These are phyloP conservation scores for Marasmius tenuissimus DNA, from an alignment of 1,284 basidiomycete species.

Conservation along the genomic window DNA sequence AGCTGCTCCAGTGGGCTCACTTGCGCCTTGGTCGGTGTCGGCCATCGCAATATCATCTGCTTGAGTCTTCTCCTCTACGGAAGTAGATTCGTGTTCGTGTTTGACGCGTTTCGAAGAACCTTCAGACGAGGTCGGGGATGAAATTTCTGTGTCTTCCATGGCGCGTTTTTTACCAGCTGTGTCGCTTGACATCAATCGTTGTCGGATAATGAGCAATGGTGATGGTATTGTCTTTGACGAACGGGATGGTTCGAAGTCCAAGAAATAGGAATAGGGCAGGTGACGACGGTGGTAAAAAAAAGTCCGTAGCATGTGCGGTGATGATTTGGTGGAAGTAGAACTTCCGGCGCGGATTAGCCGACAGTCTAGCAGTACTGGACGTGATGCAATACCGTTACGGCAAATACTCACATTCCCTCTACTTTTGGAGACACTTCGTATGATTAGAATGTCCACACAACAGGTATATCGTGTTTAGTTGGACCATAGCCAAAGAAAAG, in stretches of 20 bases:
- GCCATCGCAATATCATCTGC: not conserved
- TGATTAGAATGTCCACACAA: too few species aligned
- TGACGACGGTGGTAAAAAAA: not conserved
- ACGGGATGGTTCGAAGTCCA: not conserved
- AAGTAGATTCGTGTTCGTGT: not conserved
- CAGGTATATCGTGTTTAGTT: too few species aligned
- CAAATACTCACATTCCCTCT: too few species aligned
- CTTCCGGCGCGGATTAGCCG: too few species aligned
- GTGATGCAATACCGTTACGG: not conserved
- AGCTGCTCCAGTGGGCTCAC: not conserved
- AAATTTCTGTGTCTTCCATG: not conserved
- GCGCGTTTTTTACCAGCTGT: constrained; percentile 1
- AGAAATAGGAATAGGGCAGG: not conserved
- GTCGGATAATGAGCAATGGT: not conserved
- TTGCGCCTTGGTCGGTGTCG: not conserved
- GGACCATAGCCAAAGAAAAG: not conserved
- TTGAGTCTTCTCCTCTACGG: not conserved
- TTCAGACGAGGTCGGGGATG: not conserved
- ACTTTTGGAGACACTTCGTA: too few species aligned
- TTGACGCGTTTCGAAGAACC: constrained; percentile 5
- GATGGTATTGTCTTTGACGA: not conserved
- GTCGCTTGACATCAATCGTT: not conserved
- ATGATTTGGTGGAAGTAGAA: too few species aligned
- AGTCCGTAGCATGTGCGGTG: not conserved
- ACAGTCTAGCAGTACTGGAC: not conserved